Conservation (phyloP, 352 stramenopile species). For the Pelagophyceae sp. region DNA sequence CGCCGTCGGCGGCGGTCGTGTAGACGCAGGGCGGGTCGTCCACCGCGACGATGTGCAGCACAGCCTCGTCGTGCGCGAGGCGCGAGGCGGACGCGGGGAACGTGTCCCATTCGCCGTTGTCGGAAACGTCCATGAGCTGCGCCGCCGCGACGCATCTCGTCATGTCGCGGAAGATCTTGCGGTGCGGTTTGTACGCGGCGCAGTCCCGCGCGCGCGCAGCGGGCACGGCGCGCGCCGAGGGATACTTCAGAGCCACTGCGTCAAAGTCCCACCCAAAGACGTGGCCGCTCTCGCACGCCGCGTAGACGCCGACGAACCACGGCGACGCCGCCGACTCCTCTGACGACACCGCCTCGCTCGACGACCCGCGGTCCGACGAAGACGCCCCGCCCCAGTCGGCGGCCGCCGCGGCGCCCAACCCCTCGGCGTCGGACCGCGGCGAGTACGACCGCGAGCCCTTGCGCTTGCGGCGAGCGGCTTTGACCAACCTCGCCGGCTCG, state of each 20-base stretch:
- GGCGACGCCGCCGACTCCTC: neutral
- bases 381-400: no score
- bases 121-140: neutral
- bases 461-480: no score
- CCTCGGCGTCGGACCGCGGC: no score
- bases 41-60: neutral
- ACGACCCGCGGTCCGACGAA: no score
- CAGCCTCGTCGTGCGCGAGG: neutral
- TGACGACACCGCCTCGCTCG: neutral
- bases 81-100: neutral
- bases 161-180: slow-evolving; percentile 2
- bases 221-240: neutral
- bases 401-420: no score
- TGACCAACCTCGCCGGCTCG: neutral
- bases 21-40: slow-evolving; percentile 12
- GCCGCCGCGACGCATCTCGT: neutral
- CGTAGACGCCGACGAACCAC: neutral
- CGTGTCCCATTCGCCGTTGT: neutral
- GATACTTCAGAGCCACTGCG: neutral
- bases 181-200: neutral
- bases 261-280: neutral
- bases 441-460: no score
- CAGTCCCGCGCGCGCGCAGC: neutral
- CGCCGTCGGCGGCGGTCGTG: neutral
- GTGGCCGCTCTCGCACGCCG: neutral